Evolutionary conservation across 2,329 filamentous ascomycete species (phyloP), one percentile per base, ranked within the genome.

Genomic region (Aspergillus jensenii): DNA sequence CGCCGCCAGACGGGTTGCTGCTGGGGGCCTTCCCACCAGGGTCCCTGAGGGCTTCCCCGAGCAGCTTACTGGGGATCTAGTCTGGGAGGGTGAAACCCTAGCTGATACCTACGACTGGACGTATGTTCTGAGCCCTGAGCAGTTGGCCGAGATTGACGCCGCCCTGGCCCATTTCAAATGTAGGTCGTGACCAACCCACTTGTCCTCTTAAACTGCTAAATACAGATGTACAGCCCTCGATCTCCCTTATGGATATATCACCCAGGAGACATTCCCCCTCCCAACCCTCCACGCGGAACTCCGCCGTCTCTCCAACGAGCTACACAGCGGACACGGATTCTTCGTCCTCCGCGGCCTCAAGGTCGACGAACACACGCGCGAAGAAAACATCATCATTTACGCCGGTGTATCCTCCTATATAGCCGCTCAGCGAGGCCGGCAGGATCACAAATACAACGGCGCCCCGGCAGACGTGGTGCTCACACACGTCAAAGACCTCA

Each of bases 401-500:
- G 64, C 71, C 5, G 78, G 79, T 0, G 61, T 81, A 3, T 76
- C 77, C 1, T 74, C 75, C 4, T 74, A 81, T 60, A 72, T 80
- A 35, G 78, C 69, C 11, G 55, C 65, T 11, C 59, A 71, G 8
- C 67, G 77, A 3, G 79, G 74, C 2, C 69, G 75, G 0, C 79
- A 81, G 61, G 75, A 79, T 62, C 74, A 72, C 41, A 74, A 74
- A 21, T 62, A 59, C 6, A n/a, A 57, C 11, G 59, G 48, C 8
- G 53, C 61, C 11, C 56, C 58, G 0, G 62, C 65, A 1, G 82
- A 84, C 52, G 80, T 84, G 0, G 80, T 85, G 6, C 69, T 86
- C 3, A 75, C 79, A 9, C 86, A 89, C 60, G 85, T 90, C 71
- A 89, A 86, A 67, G 86, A 90, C 63, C 74, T 89, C 3, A 73